Evolutionary conservation across 108 stramenopile species (phyloP), one percentile per base, ranked within the genome.

Genomic region (Pseudonitzschia pungens): DNA sequence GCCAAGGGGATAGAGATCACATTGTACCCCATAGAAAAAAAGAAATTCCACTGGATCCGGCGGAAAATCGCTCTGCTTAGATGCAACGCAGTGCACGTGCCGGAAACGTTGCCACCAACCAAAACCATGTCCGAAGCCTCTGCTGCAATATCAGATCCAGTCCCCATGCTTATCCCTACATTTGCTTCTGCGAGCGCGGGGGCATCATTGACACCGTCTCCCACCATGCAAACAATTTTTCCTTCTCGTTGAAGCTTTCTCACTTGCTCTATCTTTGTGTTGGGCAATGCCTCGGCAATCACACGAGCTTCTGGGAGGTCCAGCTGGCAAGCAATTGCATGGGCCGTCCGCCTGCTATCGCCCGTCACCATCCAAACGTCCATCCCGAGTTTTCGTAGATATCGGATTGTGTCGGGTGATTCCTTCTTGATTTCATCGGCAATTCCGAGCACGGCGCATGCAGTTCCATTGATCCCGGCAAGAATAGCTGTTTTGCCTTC

Each of bases 151-250:
- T 94, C 90, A 16, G 99, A 94, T 20, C 98, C 99, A 18, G 96
- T 92, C 2, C 98, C 99, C 20, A 99, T 91, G 27, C 95, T 96
- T 14, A 99, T 90, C 15, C 99, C 99, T 3, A 99, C 91, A 71
- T 99, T 94, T 8, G 97, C 92, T 69, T 81, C 83, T 40, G 96
- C 96, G 58, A 99, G 79, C 28, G 98, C 97, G n/a, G 97, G 89
- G 12, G 96, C 80, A 77, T 99, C 99, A 74, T 99, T 99, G 64
- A 99, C 91, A 1, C 99, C 99, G 72, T 99, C 99, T n/a, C 98
- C 99, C 0, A 99, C 96, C 79, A 99, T 89, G 9, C 92, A 96
- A 20, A 98, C 96, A 43, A 74, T 67, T 32, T 83, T 72, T 22
- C 92, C 93, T 54, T 87, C 64, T 12, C 50, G 24, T 72, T 96